These are phyloP conservation scores for Rugosomyces carneus DNA, from an alignment of 1,284 basidiomycete species.

Conservation along the genomic window DNA sequence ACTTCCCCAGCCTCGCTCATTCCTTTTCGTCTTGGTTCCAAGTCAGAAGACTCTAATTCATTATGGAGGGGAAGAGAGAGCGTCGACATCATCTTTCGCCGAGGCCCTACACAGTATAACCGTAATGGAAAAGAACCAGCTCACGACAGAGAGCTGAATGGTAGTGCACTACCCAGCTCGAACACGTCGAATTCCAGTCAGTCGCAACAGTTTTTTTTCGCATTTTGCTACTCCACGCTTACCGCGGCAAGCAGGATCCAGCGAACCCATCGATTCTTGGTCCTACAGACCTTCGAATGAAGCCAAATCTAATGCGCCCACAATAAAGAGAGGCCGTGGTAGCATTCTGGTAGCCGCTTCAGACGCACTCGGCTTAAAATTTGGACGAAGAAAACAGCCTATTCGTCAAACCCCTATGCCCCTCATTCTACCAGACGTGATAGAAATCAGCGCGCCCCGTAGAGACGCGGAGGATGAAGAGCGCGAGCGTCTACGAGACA, in stretches of 20 bases:
- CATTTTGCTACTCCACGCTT: background rate
- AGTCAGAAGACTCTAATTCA: constrained; percentile 14
- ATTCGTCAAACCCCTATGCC: constrained; percentile 34
- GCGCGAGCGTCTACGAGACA: constrained; percentile 62
- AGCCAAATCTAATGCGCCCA: constrained; percentile 21
- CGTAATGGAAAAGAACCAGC: constrained; percentile 27
- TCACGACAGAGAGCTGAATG: constrained; percentile 17
- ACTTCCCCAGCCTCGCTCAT: constrained; percentile 18
- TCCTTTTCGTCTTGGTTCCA: constrained; percentile 21
- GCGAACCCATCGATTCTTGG: constrained; percentile 18
- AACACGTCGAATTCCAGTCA: constrained; percentile 21
- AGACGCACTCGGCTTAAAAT: constrained; percentile 41
- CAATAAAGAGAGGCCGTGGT: constrained; percentile 30
- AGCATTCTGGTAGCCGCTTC: constrained; percentile 53
- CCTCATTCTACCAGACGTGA: constrained; percentile 57
- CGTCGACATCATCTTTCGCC: constrained; percentile 11
- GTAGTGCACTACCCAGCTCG: constrained; percentile 13
- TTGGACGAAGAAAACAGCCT: constrained; percentile 39
- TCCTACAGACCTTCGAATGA: constrained; percentile 21
- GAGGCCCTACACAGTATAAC: constrained; percentile 18
- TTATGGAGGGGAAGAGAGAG: constrained; percentile 10
- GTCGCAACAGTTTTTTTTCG: background rate
- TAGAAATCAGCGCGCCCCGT: constrained; percentile 58
- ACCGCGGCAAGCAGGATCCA: constrained; percentile 13
- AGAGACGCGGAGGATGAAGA: constrained; percentile 61